Evolutionary conservation across 306 rosid genomes (phyloP), one percentile per base, ranked within the genome.

Genomic region (Fragaria ananassa): DNA sequence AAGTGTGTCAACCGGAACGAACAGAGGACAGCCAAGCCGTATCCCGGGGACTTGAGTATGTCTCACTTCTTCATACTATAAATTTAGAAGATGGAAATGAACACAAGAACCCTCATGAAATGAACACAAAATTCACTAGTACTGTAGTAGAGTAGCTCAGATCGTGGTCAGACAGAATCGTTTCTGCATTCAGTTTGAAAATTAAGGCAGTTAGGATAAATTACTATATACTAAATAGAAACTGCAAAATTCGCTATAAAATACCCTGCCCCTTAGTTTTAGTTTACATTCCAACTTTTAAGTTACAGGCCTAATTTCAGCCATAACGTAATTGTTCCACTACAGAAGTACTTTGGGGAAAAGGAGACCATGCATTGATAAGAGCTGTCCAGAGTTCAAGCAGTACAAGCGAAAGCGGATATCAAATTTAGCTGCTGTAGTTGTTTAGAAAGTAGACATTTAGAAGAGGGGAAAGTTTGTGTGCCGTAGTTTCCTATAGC

Each of bases 21-120:
- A 64, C 57, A 25, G 88, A 81, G 75, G 79, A 77, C 80, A 65
- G 71, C 58, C 78, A 54, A 76, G 69, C 62, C n/a, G 25, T 60
- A 72, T 70, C 61, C 50, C 77, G 15, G 78, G 86, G 56, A 83
- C 31, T 35, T 46, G 74, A 75, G 98, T 91, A 91, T 31, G 96
- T 88, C 75, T 82, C 79, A 72, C 73, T 73, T 76, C 31, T 82
- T 29, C 45, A 74, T 39, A 49, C 19, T 45, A 58, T 9, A 65
- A 67, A 66, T 56, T 21, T 73, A 63, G 73, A 69, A 57, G 66
- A 54, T 49, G 74, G 54, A 78, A 56, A 78, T 31, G 35, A 25
- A 81, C 72, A 78, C 23, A 68, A 74, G 35, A 27, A 25, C 58
- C 35, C 27, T 17, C 44, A 4, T 1, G 0, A 2, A 11, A 21